Base-by-base conservation (phyloP, 305 asterid species). In the Petunia hybrid region DNA sequence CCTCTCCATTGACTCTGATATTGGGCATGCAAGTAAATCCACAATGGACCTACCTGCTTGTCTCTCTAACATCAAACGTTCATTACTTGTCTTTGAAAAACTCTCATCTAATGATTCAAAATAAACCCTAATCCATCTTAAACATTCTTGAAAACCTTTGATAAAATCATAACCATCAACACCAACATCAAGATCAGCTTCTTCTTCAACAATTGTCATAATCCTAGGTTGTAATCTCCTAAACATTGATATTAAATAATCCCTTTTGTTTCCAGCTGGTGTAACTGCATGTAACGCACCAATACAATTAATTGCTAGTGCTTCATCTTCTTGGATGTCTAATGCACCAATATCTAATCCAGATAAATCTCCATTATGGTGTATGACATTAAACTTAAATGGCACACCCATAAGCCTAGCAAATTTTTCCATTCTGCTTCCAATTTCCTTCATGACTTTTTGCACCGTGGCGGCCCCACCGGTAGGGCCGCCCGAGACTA, bases 371-470 rank as follows among this genome's bases (percentile, higher is more conserved):
- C 99, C 99, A 5, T 69, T 82, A 64, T 93, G 99, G 83, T 92
- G 96, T 2, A 92, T 76, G 22, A 88, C 88, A 48, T 84, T 87
- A 77, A 94, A 97, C 38, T 85, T 89, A 65, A 92, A 97, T 1
- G 99, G 99, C 2, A 97, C 99, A 0, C 99, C 98, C 99, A 94
- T 97, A 6, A 97, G 92, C 55, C 99, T 84, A 0, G 98, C 99
- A 51, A 97, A 97, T 43, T 97, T 97, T 70, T 94, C 99, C 97
- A 97, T 92, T 77, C 99, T 70, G 45, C 39, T 82, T 0, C 97
- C 98, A 2, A 97, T 91, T 80, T 97, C 99, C 77, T 87, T 93
- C 98, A 94, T 93, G 4, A 97, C 96, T 73, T 80, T 90, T 76
- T 91, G 97, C 65, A 87, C 93, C n/a, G 91, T 81, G 43, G 88